Evolutionary conservation across 129 eudicot species (phyloP), one percentile per base, ranked within the genome.

Genomic region (Flaveria linearis): DNA sequence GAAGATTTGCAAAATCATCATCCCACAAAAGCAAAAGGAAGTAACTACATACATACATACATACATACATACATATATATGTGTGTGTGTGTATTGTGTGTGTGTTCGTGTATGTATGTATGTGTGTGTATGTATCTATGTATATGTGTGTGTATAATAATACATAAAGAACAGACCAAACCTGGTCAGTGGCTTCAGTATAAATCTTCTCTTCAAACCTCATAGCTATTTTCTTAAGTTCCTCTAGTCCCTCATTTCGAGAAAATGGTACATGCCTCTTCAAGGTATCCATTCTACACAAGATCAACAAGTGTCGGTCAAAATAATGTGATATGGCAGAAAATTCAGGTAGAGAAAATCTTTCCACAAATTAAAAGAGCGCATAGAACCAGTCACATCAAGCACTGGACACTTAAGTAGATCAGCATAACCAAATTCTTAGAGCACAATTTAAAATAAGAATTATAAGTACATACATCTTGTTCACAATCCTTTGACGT

Each of bases 131-230:
- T 33, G 39, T 33, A 33, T 30, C 36, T 3, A 30, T 33, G 39
- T 33, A 33, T 33, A 5, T 33, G 39, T 33, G 39, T 4, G 36
- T 30, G 30, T 28, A 3, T 28, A 28, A 36, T 5, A 36, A 36
- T 36, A 20, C 28, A 9, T 50, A 6, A 17, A 51, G 66, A 39
- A 41, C 26, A 47, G 33, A 56, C 47, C 61, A 55, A 77, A 91
- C 97, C 90, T 88, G 88, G 75, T 92, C 87, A 53, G 85, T 91
- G 15, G 97, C 92, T 16, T 86, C 82, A 63, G 81, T 68, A 85
- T 91, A 87, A 58, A 83, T 79, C 74, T 85, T 87, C 78, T 91
- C 95, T 83, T 91, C 97, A 79, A 88, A 91, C 74, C 92, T 85
- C 69, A 76, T 82, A 64, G 95, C 88, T 78, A 91, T 83, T 57